Evolutionary conservation across 2,329 filamentous ascomycete species (phyloP).

Genomic region (Phaeosphaeriaceae sp.): DNA sequence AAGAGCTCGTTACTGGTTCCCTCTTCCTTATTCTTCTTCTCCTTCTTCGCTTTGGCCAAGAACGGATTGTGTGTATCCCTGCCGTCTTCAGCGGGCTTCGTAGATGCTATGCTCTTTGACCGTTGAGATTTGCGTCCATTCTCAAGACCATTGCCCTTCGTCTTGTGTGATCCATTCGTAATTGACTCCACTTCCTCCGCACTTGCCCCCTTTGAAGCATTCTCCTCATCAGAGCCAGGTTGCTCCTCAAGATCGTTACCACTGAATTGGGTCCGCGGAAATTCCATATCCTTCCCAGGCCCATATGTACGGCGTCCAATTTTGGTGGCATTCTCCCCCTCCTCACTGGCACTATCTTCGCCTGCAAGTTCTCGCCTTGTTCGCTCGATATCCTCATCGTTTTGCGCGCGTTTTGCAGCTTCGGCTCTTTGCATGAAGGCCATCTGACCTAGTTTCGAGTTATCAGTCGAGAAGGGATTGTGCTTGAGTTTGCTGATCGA

Average conservation of each 20-base stretch:
- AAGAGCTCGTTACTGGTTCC: conserved; percentile 19
- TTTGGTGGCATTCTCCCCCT: conserved; percentile 61
- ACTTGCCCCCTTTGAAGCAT: conserved; percentile 24
- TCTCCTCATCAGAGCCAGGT: conserved; percentile 56
- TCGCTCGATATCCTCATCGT: conserved; percentile 70
- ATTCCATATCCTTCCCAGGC: conserved; percentile 48
- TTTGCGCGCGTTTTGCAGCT: conserved; percentile 75
- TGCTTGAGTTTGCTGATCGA: conserved; percentile 48
- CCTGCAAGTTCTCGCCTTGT: conserved; percentile 72
- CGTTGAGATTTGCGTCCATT: conserved; percentile 12
- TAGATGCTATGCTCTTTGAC: conserved; percentile 1
- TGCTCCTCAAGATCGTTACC: conserved; percentile 67
- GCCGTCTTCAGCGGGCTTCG: conserved; percentile 8
- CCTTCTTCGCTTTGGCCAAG: conserved; percentile 39
- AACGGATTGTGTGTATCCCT: conserved; percentile 38
- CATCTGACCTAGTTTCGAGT: conserved; percentile 77
- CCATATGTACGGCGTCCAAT: conserved; percentile 76
- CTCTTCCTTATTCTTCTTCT: conserved; percentile 23
- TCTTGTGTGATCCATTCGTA: conserved; percentile 18
- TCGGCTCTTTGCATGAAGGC: conserved; percentile 95
- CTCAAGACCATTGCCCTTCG: conserved; percentile 18
- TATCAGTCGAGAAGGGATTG: conserved; percentile 62
- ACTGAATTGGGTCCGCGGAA: conserved; percentile 38
- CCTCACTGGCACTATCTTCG: conserved; percentile 61
- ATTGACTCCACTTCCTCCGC: conserved; percentile 34